A percentile compares a stretch with the other conserved stretches of the same genome.
Conservation (phyloP, 2,329 filamentous ascomycete genomes). For the Hymenoscyphus fructigenus region DNA sequence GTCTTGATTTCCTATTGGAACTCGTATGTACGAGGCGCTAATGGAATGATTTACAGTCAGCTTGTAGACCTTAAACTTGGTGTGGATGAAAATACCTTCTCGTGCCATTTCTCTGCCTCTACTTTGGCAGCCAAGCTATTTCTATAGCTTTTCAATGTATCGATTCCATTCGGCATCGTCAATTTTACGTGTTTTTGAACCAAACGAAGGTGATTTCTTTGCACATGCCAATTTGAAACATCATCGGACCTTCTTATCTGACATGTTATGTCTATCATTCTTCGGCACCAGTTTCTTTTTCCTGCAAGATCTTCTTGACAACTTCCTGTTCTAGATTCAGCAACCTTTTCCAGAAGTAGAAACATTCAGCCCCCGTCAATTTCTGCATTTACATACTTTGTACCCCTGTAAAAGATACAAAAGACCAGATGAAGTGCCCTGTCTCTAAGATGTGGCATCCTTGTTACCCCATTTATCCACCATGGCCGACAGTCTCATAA, state of each 20-base stretch:
- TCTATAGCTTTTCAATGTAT: neutral
- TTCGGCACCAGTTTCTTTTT: neutral
- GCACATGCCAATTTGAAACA: constrained; percentile 2
- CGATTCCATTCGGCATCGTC: neutral
- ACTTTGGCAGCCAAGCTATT: neutral
- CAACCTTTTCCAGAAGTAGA: neutral
- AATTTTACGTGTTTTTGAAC: neutral
- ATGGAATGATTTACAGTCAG: neutral
- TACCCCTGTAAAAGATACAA: constrained; percentile 6
- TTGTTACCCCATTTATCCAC: constrained; percentile 8
- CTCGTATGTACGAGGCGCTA: neutral
- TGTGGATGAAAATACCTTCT: neutral
- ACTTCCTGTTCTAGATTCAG: constrained; percentile 5
- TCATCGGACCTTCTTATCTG: constrained; percentile 1
- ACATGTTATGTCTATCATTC: neutral
- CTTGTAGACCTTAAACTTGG: neutral
- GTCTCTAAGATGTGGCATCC: neutral
- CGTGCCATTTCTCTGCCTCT: neutral
- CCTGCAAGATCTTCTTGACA: constrained; percentile 5
- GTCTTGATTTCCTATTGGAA: neutral
- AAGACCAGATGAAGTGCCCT: constrained; percentile 6
- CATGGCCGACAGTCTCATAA: constrained; percentile 4
- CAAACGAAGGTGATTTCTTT: neutral
- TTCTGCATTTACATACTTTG: neutral
- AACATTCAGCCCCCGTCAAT: neutral